Conservation (phyloP, 2,329 filamentous ascomycete genomes). For the Colletotrichum sp. region DNA sequence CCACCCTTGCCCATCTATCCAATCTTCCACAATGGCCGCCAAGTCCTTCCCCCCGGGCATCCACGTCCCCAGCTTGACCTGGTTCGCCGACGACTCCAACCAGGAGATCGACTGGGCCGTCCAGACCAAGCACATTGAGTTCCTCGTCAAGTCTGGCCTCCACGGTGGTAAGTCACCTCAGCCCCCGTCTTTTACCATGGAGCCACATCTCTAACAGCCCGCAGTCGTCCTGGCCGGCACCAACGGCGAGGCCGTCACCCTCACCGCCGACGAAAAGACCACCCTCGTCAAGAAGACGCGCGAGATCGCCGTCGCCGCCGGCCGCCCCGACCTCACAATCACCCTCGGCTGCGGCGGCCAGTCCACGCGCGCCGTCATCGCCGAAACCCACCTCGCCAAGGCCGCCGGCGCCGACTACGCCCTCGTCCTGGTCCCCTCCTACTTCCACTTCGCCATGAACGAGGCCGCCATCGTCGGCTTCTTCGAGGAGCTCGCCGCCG, state of each 20-base stretch:
- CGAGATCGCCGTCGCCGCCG: slow-evolving; percentile 60
- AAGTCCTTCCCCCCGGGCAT: slow-evolving; percentile 54
- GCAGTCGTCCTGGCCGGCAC: slow-evolving; percentile 71
- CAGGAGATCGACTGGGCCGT: slow-evolving; percentile 63
- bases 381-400: slow-evolving; percentile 66
- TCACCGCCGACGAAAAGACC: slow-evolving; percentile 68
- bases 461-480: slow-evolving; percentile 65
- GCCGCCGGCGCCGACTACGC: slow-evolving; percentile 71
- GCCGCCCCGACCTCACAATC: slow-evolving; percentile 62
- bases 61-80: slow-evolving; percentile 62
- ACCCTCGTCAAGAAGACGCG: slow-evolving; percentile 67
- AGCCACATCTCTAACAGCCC: background rate
- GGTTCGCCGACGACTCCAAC: slow-evolving; percentile 49
- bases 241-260: slow-evolving; percentile 76
- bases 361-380: slow-evolving; percentile 70
- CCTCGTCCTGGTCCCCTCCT: slow-evolving; percentile 72
- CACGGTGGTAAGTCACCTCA: slow-evolving; percentile 45
- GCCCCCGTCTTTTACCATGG: background rate
- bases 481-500: slow-evolving; percentile 67
- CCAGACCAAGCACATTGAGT: slow-evolving; percentile 58
- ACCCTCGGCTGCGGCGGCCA: slow-evolving; percentile 72
- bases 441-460: slow-evolving; percentile 70
- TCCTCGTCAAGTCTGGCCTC: slow-evolving; percentile 57
- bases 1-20: background rate
- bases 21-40: slow-evolving; percentile 26